Evolutionary conservation across 1,284 basidiomycete species (phyloP).

Genomic region (Moesziomyces sp.): DNA sequence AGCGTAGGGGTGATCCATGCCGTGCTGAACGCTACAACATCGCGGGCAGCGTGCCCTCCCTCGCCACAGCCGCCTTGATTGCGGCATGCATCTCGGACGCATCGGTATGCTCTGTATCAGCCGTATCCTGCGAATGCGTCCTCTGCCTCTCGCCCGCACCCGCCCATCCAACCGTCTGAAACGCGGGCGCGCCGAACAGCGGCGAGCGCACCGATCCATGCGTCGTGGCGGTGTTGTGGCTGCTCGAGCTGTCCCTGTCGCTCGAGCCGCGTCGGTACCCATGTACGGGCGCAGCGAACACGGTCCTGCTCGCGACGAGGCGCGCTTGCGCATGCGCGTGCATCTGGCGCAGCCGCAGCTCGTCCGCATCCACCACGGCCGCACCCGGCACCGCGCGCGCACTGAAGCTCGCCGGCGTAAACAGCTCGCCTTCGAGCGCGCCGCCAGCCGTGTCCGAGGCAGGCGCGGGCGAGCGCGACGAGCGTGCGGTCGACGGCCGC

Average conservation of each 20-base stretch:
- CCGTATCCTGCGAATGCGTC: slow-evolving; percentile 7
- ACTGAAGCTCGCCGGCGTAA: not conserved
- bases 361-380: not conserved
- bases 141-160: too few relatives aligned
- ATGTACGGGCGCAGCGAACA: too few relatives aligned
- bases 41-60: too few relatives aligned
- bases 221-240: slow-evolving; percentile 4
- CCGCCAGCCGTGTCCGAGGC: not conserved
- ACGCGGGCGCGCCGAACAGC: not conserved
- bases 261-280: slow-evolving; percentile 2
- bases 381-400: not conserved
- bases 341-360: too few relatives aligned
- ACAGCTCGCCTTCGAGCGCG: not conserved
- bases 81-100: too few relatives aligned
- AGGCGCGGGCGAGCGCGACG: not conserved
- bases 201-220: slow-evolving; percentile 4
- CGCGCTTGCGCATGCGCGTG: too few relatives aligned
- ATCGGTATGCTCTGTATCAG: not conserved
- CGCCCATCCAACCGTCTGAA: not conserved
- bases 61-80: too few relatives aligned
- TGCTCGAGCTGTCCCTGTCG: slow-evolving; percentile 14
- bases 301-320: too few relatives aligned
- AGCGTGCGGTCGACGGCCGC: too few relatives aligned
- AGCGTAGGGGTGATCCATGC: too few relatives aligned
- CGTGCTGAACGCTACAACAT: too few relatives aligned